Base-by-base conservation (phyloP, 805 yeast genomes). In the Limtongia smithiae region DNA sequence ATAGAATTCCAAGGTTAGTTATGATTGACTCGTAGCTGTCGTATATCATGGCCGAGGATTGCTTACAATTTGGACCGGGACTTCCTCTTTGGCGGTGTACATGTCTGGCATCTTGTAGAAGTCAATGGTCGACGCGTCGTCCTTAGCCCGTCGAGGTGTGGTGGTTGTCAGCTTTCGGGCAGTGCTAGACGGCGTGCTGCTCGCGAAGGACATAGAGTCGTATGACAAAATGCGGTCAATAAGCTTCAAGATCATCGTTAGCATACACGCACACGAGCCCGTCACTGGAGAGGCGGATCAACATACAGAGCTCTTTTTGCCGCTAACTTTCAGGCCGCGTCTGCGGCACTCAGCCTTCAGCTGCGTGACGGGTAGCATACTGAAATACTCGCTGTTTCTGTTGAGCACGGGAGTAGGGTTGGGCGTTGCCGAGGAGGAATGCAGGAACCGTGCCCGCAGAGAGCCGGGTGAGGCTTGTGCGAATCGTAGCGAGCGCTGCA, bases 101-200 rank as follows among this genome's bases (percentile, higher is more conserved):
- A 55, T n/a, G 12, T 41, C 44, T 12, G 70, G 71, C 46, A 68
- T 48, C 41, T 55, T 55, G 55, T 60, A 68, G 43, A 44, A 70
- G 52, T 70, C 73, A 35, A 69, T 68, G 22, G 65, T 62, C 17
- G 71, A 65, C 21, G 43, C 47, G 50, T 68, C 71, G 34, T 61
- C 64, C 58, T 66, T 65, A 38, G 71, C 68, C 22, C 33, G 36
- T 22, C 47, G 34, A 1, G 44, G 44, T 1, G 61, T 40, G 3
- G 65, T 46, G 1, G 65, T 46, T 5, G 25, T 32, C 18, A 53
- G 17, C 33, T 35, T 12, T 18, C 57, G 50, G 24, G 30, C 46
- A 11, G 21, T 6, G 33, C 35, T 4, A 15, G 46, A 28, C 8
- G 45, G 9, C n/a, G 48, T 40, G 6, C 32, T 14, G 7, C 54